Conservation (phyloP, 2,329 filamentous ascomycete genomes). For the Emericellopsis atlantica region DNA sequence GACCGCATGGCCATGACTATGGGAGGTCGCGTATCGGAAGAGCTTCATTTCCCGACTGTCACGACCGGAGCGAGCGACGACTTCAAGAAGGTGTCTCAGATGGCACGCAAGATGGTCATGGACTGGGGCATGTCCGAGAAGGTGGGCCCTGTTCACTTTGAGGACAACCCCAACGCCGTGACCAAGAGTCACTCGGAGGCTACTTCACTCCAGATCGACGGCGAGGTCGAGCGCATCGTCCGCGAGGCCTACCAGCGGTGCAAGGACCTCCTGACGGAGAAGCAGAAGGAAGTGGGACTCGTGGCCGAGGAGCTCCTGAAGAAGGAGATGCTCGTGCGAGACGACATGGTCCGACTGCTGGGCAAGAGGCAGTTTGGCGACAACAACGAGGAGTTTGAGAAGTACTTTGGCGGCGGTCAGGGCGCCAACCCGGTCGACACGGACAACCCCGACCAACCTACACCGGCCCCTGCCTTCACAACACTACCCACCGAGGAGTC, state of each 20-base stretch:
- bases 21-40: slow-evolving; percentile 87
- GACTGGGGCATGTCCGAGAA: slow-evolving; percentile 97
- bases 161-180: slow-evolving; percentile 67
- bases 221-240: slow-evolving; percentile 82
- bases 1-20: slow-evolving; percentile 99
- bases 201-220: slow-evolving; percentile 84
- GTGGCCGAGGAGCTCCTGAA: slow-evolving; percentile 84
- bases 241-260: slow-evolving; percentile 90
- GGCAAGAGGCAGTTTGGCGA: slow-evolving; percentile 79
- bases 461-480: slow-evolving; percentile 25
- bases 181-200: slow-evolving; percentile 94
- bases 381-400: slow-evolving; percentile 72
- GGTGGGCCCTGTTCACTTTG: slow-evolving; percentile 85
- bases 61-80: slow-evolving; percentile 92
- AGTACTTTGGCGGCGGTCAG: slow-evolving; percentile 69
- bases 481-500: slow-evolving; percentile 6
- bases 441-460: slow-evolving; percentile 22
- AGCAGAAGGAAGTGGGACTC: slow-evolving; percentile 78
- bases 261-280: slow-evolving; percentile 66
- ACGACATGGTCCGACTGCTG: slow-evolving; percentile 83
- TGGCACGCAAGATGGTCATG: slow-evolving; percentile 98
- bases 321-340: slow-evolving; percentile 83
- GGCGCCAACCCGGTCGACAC: slow-evolving; percentile 30
- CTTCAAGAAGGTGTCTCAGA: slow-evolving; percentile 94
- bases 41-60: slow-evolving; percentile 92